phyloP scores from a whole-genome alignment of 163 green algal genomes.

The Chlamydomonas reinhardtii region DNA sequence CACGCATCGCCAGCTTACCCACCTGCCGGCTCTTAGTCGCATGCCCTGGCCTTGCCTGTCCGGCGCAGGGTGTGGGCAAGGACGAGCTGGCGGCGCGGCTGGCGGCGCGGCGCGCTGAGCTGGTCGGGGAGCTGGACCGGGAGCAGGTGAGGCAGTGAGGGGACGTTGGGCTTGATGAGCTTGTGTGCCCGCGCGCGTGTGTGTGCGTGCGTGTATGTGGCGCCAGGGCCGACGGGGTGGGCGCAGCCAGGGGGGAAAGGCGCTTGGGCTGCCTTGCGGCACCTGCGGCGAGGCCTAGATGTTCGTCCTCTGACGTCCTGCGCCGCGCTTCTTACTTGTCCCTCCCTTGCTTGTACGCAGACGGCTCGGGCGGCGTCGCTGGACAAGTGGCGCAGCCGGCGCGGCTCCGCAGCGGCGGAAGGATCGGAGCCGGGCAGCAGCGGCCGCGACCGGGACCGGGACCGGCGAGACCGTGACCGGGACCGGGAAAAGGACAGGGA shows the following conservation, averaged over 20 bases:
- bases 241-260: too few species aligned
- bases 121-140: constrained; percentile 64
- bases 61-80: constrained; percentile 39
- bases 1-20: too few species aligned
- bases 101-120: constrained; percentile 62
- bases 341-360: not conserved
- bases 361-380: constrained; percentile 19
- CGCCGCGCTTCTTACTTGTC: not conserved
- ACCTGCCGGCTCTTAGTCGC: too few species aligned
- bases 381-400: constrained; percentile 36
- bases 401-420: constrained; percentile 9
- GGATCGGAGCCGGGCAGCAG: constrained; percentile 27
- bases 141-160: constrained; percentile 36
- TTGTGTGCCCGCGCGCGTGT: too few species aligned
- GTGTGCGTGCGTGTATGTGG: too few species aligned
- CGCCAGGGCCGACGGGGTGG: too few species aligned
- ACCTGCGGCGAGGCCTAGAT: too few species aligned
- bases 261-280: too few species aligned
- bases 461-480: constrained; percentile 1
- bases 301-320: not conserved
- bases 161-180: too few species aligned
- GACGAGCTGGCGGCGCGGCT: constrained; percentile 59
- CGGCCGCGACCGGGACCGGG: constrained; percentile 11
- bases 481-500: constrained; percentile 25
- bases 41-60: not conserved